Conservation (phyloP, 2,329 filamentous ascomycete genomes). For the Pseudocercospora crystallina region DNA sequence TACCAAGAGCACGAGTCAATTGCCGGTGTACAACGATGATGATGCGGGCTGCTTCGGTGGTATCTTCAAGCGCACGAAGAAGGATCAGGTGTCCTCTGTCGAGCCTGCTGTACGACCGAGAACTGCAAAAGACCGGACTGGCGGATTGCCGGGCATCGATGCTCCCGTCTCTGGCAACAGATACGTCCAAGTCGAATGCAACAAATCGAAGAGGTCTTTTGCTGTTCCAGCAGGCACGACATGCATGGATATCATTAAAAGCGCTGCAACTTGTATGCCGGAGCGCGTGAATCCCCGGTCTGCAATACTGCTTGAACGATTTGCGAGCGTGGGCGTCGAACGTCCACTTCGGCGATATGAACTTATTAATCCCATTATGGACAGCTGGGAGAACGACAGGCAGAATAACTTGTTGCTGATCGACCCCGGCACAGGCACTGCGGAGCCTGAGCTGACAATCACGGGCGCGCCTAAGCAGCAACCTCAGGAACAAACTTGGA, state of each 20-base stretch:
- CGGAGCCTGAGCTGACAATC: slow-evolving; percentile 64
- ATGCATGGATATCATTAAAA: slow-evolving; percentile 68
- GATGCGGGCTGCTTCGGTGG: slow-evolving; percentile 33
- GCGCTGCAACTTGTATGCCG: slow-evolving; percentile 63
- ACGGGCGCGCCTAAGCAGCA: slow-evolving; percentile 62
- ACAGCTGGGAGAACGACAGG: slow-evolving; percentile 83
- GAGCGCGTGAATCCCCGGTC: slow-evolving; percentile 63
- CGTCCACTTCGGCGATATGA: slow-evolving; percentile 83
- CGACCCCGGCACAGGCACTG: slow-evolving; percentile 52
- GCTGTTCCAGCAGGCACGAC: slow-evolving; percentile 74
- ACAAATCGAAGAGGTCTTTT: slow-evolving; percentile 67
- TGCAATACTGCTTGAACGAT: slow-evolving; percentile 76
- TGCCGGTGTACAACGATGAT: slow-evolving; percentile 26
- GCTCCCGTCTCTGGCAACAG: slow-evolving; percentile 77
- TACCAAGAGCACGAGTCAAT: slow-evolving; percentile 30
- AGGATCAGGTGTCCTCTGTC: slow-evolving; percentile 14
- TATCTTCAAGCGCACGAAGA: slow-evolving; percentile 36
- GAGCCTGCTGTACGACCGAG: slow-evolving; percentile 20
- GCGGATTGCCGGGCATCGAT: slow-evolving; percentile 61
- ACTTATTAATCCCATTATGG: slow-evolving; percentile 80
- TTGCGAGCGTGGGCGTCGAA: slow-evolving; percentile 72
- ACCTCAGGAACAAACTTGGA: slow-evolving; percentile 66
- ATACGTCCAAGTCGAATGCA: slow-evolving; percentile 72
- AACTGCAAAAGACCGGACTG: slow-evolving; percentile 33
- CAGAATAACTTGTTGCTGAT: slow-evolving; percentile 73